phyloP scores from a whole-genome alignment of 805 yeast genomes.

The Tetrapisispora fleetii region DNA sequence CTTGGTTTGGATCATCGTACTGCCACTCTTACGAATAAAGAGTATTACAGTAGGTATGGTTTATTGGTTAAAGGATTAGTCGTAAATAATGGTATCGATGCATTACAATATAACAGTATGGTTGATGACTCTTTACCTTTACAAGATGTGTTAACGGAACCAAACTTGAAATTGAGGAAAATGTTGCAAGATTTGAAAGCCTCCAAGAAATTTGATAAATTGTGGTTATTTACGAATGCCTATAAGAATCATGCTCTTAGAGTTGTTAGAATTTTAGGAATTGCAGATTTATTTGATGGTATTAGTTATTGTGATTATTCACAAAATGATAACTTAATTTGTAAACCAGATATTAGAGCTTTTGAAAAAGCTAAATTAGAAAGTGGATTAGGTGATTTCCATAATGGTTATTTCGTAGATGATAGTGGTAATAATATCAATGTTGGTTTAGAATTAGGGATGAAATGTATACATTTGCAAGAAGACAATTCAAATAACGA shows the following conservation, averaged over 20 bases:
- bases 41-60: constrained; percentile 77
- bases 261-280: constrained; percentile 64
- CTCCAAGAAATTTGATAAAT: constrained; percentile 45
- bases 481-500: constrained; percentile 48
- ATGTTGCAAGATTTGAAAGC: constrained; percentile 35
- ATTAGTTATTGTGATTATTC: constrained; percentile 79
- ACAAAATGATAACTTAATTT: constrained; percentile 43
- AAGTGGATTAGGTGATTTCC: constrained; percentile 36
- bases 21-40: constrained; percentile 57
- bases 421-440: constrained; percentile 72
- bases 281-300: constrained; percentile 88
- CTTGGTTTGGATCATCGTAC: constrained; percentile 53
- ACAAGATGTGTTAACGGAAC: constrained; percentile 49
- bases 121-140: constrained; percentile 89
- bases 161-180: constrained; percentile 43
- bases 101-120: constrained; percentile 69
- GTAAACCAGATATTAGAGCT: constrained; percentile 75
- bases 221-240: constrained; percentile 92
- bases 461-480: constrained; percentile 62
- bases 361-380: constrained; percentile 52
- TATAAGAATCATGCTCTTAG: constrained; percentile 80
- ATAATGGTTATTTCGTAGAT: constrained; percentile 66
- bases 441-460: constrained; percentile 63
- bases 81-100: constrained; percentile 55
- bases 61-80: constrained; percentile 82